Evolutionary conservation across 2,329 filamentous ascomycete species (phyloP).

Genomic region (Fusarium austroafricanum): DNA sequence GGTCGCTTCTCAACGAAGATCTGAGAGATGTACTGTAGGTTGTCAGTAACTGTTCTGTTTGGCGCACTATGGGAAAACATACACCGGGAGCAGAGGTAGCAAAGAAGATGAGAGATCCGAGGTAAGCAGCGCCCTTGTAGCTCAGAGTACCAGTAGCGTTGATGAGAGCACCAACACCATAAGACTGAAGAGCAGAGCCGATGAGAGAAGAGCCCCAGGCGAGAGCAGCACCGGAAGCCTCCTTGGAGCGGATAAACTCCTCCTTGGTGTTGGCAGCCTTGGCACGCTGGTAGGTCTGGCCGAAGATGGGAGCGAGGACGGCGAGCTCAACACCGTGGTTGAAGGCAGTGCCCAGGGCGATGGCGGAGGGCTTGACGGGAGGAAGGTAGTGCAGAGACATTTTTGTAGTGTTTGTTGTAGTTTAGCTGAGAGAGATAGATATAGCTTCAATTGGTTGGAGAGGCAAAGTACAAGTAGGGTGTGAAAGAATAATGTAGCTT

Average conservation of each 20-base stretch:
- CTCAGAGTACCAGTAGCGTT: conserved; percentile 94
- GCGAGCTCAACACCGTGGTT: conserved; percentile 92
- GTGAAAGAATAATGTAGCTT: neutral
- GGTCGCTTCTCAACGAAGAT: conserved; percentile 92
- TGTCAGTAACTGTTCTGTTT: neutral
- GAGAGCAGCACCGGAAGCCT: conserved; percentile 86
- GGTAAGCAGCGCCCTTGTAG: conserved; percentile 97
- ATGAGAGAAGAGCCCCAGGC: conserved; percentile 91
- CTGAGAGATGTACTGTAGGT: conserved; percentile 80
- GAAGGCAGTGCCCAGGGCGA: conserved; percentile 95
- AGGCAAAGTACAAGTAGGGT: conserved; percentile 10
- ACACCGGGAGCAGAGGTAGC: conserved; percentile 89
- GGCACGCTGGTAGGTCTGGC: conserved; percentile 92
- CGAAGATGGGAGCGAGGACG: conserved; percentile 89
- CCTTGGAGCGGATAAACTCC: conserved; percentile 94
- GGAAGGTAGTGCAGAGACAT: conserved; percentile 74
- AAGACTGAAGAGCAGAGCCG: conserved; percentile 89
- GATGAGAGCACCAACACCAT: conserved; percentile 89
- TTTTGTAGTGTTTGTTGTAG: conserved; percentile 45
- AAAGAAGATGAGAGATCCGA: conserved; percentile 90
- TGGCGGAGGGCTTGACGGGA: conserved; percentile 95
- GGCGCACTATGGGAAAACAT: conserved; percentile 50
- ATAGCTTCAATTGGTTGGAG: conserved; percentile 30
- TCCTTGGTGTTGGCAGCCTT: conserved; percentile 94
- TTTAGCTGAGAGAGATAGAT: conserved; percentile 3